Evolutionary conservation across 2,329 filamentous ascomycete genomes (phyloP).

Genomic region (Aspergillus calidoustus): DNA sequence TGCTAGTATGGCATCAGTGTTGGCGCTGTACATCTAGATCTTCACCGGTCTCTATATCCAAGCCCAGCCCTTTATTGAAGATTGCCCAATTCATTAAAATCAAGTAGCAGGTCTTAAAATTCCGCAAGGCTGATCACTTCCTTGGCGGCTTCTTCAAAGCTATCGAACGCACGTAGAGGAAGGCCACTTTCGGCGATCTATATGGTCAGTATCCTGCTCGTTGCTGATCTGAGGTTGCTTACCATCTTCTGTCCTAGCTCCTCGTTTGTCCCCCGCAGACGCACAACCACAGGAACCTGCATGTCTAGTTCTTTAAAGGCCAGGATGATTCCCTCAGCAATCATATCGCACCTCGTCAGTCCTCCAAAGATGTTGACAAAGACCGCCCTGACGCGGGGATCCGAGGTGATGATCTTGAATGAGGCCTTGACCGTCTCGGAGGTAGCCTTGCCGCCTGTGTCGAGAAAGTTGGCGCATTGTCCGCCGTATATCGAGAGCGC

Average conservation of each 20-base stretch:
- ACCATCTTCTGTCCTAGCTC: conserved; percentile 69
- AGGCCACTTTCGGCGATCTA: conserved; percentile 70
- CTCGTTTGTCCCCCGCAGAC: conserved; percentile 76
- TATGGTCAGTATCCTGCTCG: conserved; percentile 17
- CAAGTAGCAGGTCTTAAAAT: not conserved
- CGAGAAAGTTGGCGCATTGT: conserved; percentile 79
- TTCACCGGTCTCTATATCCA: not conserved
- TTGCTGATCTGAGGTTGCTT: conserved; percentile 25
- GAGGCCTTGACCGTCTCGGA: conserved; percentile 76
- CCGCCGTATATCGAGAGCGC: conserved; percentile 72
- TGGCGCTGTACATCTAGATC: not conserved
- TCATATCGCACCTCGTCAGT: conserved; percentile 78
- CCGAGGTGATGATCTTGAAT: conserved; percentile 74
- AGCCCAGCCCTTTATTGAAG: not conserved
- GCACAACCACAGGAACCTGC: conserved; percentile 74
- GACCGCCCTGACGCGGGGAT: conserved; percentile 72
- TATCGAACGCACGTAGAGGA: conserved; percentile 71
- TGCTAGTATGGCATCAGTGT: not conserved
- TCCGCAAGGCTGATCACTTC: conserved; percentile 66
- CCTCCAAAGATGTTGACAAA: conserved; percentile 76
- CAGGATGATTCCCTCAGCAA: conserved; percentile 73
- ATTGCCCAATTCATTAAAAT: too few species aligned
- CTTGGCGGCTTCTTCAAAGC: conserved; percentile 72
- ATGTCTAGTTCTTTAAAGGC: conserved; percentile 72
- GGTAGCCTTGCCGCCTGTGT: conserved; percentile 88